Conservation (phyloP, 2,329 filamentous ascomycete species). For the Colletotrichum euphorbiae region DNA sequence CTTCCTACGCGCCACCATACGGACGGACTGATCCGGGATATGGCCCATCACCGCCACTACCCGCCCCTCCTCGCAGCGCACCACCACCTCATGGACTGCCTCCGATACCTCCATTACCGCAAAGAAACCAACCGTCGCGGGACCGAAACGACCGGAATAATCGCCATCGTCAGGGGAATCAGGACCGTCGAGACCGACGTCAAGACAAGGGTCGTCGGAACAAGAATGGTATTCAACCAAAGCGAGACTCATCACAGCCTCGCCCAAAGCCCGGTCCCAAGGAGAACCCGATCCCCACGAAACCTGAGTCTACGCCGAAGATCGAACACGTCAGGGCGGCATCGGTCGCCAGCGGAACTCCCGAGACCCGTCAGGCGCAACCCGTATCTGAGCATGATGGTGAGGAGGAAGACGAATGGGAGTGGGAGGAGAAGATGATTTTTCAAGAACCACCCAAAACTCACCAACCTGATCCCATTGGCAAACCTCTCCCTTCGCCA, state of each 20-base stretch:
- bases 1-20: constrained; percentile 15
- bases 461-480: constrained; percentile 59
- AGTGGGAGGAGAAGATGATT: constrained; percentile 53
- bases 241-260: constrained; percentile 26
- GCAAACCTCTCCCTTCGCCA: constrained; percentile 54
- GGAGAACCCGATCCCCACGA: background rate
- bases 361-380: constrained; percentile 7
- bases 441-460: constrained; percentile 51
- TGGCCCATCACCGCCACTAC: constrained; percentile 13
- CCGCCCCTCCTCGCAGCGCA: constrained; percentile 12
- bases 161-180: constrained; percentile 46
- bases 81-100: constrained; percentile 13
- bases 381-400: constrained; percentile 18
- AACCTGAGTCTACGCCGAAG: constrained; percentile 6
- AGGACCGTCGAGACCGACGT: constrained; percentile 45
- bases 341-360: constrained; percentile 10
- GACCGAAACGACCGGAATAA: constrained; percentile 51
- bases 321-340: background rate
- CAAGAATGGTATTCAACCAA: constrained; percentile 44
- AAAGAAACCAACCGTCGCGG: constrained; percentile 46
- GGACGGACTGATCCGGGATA: constrained; percentile 14
- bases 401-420: constrained; percentile 49
- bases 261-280: constrained; percentile 15
- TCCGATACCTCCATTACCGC: constrained; percentile 23
- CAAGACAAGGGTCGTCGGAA: constrained; percentile 42